Percentiles rank a stretch among this genome's conserved stretches.
Evolutionary conservation across 1,284 basidiomycete species (phyloP).

Genomic region (Cutaneotrichosporon dermatis): DNA sequence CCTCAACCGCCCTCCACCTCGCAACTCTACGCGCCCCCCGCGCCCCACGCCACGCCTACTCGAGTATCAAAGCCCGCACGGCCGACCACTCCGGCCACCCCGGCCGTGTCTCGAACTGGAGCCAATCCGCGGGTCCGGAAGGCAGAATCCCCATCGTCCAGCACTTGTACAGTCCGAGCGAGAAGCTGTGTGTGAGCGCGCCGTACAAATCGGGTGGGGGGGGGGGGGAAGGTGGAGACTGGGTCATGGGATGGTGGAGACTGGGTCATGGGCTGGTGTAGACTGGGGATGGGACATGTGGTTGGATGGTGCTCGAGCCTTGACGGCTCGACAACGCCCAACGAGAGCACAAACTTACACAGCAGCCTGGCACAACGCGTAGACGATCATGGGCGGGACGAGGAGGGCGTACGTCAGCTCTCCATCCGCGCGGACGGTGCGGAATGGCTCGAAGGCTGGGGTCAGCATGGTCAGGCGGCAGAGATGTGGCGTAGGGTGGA

Average conservation of each 20-base stretch:
- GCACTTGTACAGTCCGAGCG: constrained; percentile 83
- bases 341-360: too few relatives aligned
- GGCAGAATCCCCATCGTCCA: constrained; percentile 82
- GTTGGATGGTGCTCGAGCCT: too few relatives aligned
- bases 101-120: constrained; percentile 75
- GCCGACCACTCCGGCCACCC: constrained; percentile 18
- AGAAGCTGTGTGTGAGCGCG: constrained; percentile 50
- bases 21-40: too few relatives aligned
- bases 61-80: constrained; percentile 13
- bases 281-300: too few relatives aligned
- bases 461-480: neutral
- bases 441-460: constrained; percentile 48
- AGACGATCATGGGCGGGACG: constrained; percentile 42
- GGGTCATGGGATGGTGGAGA: too few relatives aligned
- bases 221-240: too few relatives aligned
- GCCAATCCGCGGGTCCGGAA: constrained; percentile 82
- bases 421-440: constrained; percentile 16
- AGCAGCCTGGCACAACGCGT: constrained; percentile 43
- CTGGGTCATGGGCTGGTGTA: too few relatives aligned
- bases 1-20: too few relatives aligned
- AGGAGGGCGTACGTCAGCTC: constrained; percentile 35
- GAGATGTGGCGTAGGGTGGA: too few relatives aligned
- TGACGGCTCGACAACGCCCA: too few relatives aligned
- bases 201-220: too few relatives aligned
- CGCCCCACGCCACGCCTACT: neutral